Percentiles rank a stretch among this genome's conserved stretches.
These are phyloP conservation scores for Desmodesmus armatus DNA, from an alignment of 139 green algal species.

Conservation along the genomic window DNA sequence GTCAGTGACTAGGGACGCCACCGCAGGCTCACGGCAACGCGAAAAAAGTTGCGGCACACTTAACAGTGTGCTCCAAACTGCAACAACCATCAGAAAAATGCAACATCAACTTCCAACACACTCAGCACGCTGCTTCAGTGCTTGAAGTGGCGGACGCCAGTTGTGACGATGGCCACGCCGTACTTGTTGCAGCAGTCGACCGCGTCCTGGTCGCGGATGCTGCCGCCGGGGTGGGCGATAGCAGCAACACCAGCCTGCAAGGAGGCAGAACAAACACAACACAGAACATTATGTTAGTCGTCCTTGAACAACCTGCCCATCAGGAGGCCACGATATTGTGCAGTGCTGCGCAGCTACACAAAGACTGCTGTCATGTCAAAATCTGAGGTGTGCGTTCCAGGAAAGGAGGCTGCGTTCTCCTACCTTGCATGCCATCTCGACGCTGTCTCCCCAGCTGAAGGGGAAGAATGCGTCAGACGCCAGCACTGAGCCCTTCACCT, in stretches of 20 bases:
- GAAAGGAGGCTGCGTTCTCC: no score
- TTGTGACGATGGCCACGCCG: conserved; percentile 94
- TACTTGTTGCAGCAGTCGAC: conserved; percentile 99
- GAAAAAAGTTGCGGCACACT: no score
- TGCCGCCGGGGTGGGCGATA: conserved; percentile 97
- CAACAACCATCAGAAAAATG: no score
- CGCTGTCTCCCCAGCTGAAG: conserved; percentile 73
- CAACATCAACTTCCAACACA: no score
- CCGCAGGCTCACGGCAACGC: no score
- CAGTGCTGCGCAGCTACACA: not conserved
- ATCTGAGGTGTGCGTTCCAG: no score
- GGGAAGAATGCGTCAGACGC: conserved; percentile 99
- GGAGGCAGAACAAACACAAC: conserved; percentile 94
- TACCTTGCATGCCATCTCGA: conserved; percentile 36
- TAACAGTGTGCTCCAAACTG: no score
- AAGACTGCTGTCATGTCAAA: not conserved
- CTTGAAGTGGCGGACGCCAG: conserved; percentile 95
- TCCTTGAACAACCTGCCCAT: no score
- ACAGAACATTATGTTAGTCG: not conserved
- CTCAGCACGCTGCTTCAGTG: no score
- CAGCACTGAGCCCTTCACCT: conserved; percentile 90
- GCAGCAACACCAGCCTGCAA: conserved; percentile 94
- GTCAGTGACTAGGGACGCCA: no score
- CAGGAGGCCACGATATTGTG: no score
- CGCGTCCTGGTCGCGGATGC: conserved; percentile 93